Evolutionary conservation across 78 protist genomes (phyloP).

Genomic region (Planoprotostelium fungivorum): DNA sequence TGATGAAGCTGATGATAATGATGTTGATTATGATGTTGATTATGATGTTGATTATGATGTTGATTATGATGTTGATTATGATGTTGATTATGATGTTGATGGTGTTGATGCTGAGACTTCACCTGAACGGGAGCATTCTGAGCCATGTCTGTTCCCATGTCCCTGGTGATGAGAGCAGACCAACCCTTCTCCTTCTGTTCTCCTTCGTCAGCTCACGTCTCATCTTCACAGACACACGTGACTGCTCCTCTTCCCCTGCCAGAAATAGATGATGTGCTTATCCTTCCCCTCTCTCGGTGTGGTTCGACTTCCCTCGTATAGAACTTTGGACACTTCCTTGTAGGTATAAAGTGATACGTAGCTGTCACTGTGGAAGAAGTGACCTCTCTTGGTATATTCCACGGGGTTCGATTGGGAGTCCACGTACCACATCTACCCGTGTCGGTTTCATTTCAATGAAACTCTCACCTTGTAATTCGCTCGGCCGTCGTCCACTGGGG

Average conservation of each 20-base stretch:
- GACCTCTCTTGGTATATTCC: neutral
- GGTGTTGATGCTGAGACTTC: neutral
- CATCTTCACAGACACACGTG: neutral
- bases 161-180: neutral
- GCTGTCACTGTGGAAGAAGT: neutral
- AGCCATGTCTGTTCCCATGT: neutral
- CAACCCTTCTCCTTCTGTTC: neutral
- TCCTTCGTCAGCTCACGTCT: neutral
- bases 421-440: neutral
- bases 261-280: neutral
- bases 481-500: neutral
- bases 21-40: no score
- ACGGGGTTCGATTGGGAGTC: neutral
- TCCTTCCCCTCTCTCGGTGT: neutral
- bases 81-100: no score
- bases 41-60: no score
- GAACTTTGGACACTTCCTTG: neutral
- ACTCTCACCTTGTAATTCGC: neutral
- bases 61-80: no score
- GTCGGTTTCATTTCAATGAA: neutral
- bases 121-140: neutral
- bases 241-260: neutral
- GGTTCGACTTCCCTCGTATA: neutral
- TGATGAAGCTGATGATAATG: no score
- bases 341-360: neutral